Base-by-base conservation (phyloP, 257 asterid species). In the Solanum stenotomum region DNA sequence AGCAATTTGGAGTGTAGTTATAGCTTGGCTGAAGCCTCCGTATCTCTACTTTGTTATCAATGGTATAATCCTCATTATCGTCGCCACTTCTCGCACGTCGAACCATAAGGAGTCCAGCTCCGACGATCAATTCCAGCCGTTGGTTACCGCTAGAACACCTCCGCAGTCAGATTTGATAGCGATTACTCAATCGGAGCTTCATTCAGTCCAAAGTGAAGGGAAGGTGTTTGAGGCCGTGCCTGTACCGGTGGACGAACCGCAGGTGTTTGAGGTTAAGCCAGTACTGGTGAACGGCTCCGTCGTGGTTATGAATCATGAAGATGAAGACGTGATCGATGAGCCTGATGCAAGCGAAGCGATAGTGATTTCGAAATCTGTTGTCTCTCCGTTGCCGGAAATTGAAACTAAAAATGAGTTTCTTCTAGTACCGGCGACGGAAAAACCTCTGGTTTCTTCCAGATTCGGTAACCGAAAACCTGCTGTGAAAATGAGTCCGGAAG, bases 41-140 rank as follows among this genome's bases (percentile, higher is more conserved):
- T 96, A 94, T 71, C 85, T 96, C 87, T 95, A 93, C 89, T 46
- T 96, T 46, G 85, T 95, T 90, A 88, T 95, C 90, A 94, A 96
- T 89, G 94, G 92, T 20, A 96, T 96, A 89, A 94, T 96, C 90
- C 87, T 96, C 85, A 89, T 93, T 37, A 92, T 96, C 86, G 97
- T 85, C 87, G 95, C 93, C 12, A 35, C 96, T 33, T 93, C 99
- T 34, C 94, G 94, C 83, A 93, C 93, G 90, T 25, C 76, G 3
- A 68, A 79, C 13, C 9, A 44, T 35, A 5, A 84, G 89, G 89
- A 85, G 87, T 85, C 89, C 87, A 23, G 68, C 92, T 37, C 49
- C 89, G 59, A 81, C 88, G 37, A 70, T n/a, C 88, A 59, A 46
- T 72, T 75, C 2, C 91, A 89, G 89, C 86, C 79, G 75, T 35